phyloP scores from a whole-genome alignment of 1,284 basidiomycete genomes.

The Chalciporus sp. region DNA sequence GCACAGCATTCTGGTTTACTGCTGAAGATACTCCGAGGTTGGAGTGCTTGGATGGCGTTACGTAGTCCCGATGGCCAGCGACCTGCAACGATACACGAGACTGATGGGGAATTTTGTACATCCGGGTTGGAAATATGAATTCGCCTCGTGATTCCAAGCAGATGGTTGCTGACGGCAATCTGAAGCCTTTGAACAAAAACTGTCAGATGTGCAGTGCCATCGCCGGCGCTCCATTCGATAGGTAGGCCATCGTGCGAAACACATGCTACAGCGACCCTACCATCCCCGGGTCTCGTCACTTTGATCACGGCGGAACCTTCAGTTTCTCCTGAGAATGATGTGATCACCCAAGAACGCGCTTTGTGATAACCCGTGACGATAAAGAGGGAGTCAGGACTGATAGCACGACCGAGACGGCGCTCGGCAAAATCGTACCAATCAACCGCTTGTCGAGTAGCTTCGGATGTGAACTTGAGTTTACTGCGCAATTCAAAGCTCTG shows the following conservation, averaged over 20 bases:
- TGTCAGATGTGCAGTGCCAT: not conserved
- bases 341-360: constrained; percentile 6
- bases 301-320: no score
- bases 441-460: not conserved
- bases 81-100: not conserved
- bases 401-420: not conserved
- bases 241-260: not conserved
- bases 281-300: no score
- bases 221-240: not conserved
- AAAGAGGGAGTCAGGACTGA: constrained; percentile 11
- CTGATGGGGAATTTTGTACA: no score
- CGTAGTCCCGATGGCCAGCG: not conserved
- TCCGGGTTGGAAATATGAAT: no score
- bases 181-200: not conserved
- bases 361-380: constrained; percentile 12
- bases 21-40: not conserved
- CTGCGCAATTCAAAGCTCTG: no score
- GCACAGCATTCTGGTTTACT: not conserved
- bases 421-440: constrained; percentile 4
- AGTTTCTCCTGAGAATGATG: not conserved
- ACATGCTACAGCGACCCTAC: not conserved
- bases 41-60: not conserved
- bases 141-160: no score
- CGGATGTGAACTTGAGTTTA: not conserved
- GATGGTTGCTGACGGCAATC: no score